Percentiles rank a stretch among this genome's conserved stretches.
Conservation (phyloP, 768 basidiomycete genomes). For the Kwoniella sp. region DNA sequence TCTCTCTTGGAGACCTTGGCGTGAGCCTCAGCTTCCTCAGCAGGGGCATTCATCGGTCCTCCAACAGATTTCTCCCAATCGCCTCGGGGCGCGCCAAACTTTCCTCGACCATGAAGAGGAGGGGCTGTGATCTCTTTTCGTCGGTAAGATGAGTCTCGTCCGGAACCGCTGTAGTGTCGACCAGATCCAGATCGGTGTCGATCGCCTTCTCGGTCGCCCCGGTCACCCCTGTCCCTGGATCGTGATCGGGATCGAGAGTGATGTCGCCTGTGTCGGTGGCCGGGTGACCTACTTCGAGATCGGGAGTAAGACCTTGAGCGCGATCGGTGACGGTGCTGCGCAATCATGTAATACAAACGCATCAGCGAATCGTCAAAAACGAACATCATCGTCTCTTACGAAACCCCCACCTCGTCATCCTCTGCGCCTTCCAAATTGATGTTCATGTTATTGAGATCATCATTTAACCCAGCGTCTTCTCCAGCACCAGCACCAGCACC, state of each 20-base stretch:
- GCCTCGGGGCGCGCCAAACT: neutral
- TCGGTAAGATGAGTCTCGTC: constrained; percentile 5
- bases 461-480: neutral
- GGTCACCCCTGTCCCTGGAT: constrained; percentile 54
- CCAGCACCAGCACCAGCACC: neutral
- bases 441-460: neutral
- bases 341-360: neutral
- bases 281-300: constrained; percentile 40
- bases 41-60: constrained; percentile 53
- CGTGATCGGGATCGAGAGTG: constrained; percentile 64
- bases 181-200: constrained; percentile 58
- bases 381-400: constrained; percentile 4
- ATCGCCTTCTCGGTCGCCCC: constrained; percentile 22
- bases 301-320: constrained; percentile 63
- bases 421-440: neutral
- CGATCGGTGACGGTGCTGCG: constrained; percentile 52
- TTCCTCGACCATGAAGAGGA: constrained; percentile 3
- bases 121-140: neutral
- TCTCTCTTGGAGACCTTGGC: constrained; percentile 95
- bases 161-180: constrained; percentile 5
- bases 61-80: constrained; percentile 33
- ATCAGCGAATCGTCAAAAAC: too few species aligned
- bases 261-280: constrained; percentile 30
- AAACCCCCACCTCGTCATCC: constrained; percentile 13
- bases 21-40: constrained; percentile 93